These are phyloP conservation scores for Cyclostephanos invisitatus DNA, from an alignment of 108 stramenopile species.

Conservation along the genomic window DNA sequence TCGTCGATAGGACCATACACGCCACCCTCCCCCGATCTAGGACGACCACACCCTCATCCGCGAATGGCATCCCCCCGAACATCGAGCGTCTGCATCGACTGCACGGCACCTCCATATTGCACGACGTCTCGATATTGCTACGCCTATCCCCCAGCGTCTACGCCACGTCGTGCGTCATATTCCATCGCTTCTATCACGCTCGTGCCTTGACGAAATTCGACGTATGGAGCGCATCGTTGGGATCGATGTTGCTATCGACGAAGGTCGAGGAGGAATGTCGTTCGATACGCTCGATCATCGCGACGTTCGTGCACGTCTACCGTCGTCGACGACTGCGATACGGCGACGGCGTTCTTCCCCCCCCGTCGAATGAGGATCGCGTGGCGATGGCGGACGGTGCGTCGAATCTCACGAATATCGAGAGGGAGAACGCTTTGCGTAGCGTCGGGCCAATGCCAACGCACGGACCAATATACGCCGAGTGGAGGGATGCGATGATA, in stretches of 20 bases:
- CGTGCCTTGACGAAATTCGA: conserved; percentile 52
- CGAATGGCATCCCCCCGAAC: conserved; percentile 39
- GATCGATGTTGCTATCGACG: conserved; percentile 57
- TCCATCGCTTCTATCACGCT: conserved; percentile 76
- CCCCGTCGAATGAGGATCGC: conserved; percentile 19
- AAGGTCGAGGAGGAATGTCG: conserved; percentile 76
- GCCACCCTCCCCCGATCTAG: conserved; percentile 18
- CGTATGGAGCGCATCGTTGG: conserved; percentile 80
- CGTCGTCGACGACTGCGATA: conserved; percentile 54
- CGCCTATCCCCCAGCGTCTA: conserved; percentile 39
- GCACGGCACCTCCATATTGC: conserved; percentile 74
- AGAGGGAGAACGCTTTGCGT: conserved; percentile 50
- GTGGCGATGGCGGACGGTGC: conserved; percentile 20
- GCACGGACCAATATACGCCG: conserved; percentile 64
- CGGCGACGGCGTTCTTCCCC: conserved; percentile 28
- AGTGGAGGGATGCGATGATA: conserved; percentile 58
- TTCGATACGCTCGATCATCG: conserved; percentile 50
- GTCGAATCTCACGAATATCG: conserved; percentile 22
- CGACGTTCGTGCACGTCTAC: conserved; percentile 65
- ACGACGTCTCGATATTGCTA: conserved; percentile 42
- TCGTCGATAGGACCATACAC: conserved; percentile 36
- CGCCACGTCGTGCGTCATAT: conserved; percentile 55
- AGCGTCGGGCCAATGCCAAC: conserved; percentile 48
- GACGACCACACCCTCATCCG: conserved; percentile 37
- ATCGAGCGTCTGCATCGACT: conserved; percentile 74